Conservation (phyloP, 345 rosid species). For the Syzygium jambos region DNA sequence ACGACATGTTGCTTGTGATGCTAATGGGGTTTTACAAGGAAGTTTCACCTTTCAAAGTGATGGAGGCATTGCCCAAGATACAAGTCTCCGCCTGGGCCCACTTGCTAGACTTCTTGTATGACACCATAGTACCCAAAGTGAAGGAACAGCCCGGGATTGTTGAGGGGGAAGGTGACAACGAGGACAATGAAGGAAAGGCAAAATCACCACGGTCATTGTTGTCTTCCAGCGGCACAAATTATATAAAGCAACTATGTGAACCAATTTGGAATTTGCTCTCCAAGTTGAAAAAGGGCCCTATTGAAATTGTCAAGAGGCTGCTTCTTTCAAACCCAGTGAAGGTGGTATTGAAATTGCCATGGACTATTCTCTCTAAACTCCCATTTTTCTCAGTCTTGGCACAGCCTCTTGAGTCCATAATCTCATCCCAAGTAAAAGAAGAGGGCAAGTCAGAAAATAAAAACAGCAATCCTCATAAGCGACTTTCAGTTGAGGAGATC, state of each 20-base stretch:
- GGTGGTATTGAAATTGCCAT: constrained; percentile 28
- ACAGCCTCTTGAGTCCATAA: constrained; percentile 13
- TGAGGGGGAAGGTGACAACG: constrained; percentile 11
- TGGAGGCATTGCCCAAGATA: constrained; percentile 5
- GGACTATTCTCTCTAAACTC: constrained; percentile 44
- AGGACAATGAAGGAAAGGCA: constrained; percentile 2
- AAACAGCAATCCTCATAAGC: constrained; percentile 9
- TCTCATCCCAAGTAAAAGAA: constrained; percentile 9
- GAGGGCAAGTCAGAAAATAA: constrained; percentile 11
- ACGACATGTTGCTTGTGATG: constrained; percentile 22
- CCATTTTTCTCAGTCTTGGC: constrained; percentile 35
- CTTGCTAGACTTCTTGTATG: constrained; percentile 47
- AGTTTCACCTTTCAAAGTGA: constrained; percentile 39
- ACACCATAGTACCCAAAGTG: constrained; percentile 30
- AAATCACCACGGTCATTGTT: background rate
- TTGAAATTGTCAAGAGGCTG: constrained; percentile 9
- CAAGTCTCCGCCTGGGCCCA: constrained; percentile 23
- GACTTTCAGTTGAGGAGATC: constrained; percentile 62
- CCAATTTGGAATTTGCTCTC: constrained; percentile 17
- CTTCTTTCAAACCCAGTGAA: constrained; percentile 19
- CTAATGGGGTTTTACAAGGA: constrained; percentile 37
- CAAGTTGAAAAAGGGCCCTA: constrained; percentile 7
- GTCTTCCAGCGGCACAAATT: background rate
- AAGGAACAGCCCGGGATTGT: constrained; percentile 10
- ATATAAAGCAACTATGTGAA: constrained; percentile 4